Base-by-base conservation (phyloP, 768 basidiomycete species). In the Austroboletus eburneus region DNA sequence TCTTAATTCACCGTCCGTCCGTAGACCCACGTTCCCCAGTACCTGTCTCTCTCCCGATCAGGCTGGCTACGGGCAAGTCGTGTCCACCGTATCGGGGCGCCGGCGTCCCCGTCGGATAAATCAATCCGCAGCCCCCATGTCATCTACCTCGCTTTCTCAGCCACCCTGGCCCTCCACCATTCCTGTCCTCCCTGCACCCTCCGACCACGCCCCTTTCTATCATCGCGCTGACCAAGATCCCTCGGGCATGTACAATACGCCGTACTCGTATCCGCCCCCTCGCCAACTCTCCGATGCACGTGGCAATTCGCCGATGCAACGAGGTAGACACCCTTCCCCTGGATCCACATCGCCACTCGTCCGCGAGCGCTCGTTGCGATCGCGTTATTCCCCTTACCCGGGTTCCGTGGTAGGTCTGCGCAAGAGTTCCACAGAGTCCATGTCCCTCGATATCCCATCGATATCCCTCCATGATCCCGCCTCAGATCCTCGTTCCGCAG, bases 21-120 rank as follows among this genome's bases (percentile, higher is more conserved):
- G 18, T 60, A 91, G 90, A 0, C 90, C 90, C 20, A 87, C 80
- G 39, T 92, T 92, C 61, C 89, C 90, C 7, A 79, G 74, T 44
- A 87, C 85, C 23, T 93, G 90, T 62, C 71, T 93, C 42, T 80
- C 87, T 1, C 90, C 90, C 42, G 87, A 89, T 64, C 87, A 90
- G 53, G 79, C 88, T 27, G 90, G 91, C 8, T 93, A 83, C 64
- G 90, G 91, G 20, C 89, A 91, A 61, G 83, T 92, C 39, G 79
- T 91, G 16, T 71, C 82, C 36, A 73, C 71, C 24, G 73, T 76
- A 25, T 70, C 78, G 22, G 76, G 75, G n/a, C 76, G 83, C 50
- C 77, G 85, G 40, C 76, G 84, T 37, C 67, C 78, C 18, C 76
- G 83, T 29, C 76, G 82, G 46, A 72, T 69, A 25, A 73, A 76